These are phyloP conservation scores for Calonectria multiphialidica DNA, from an alignment of 2,329 filamentous ascomycete species.

Conservation along the genomic window DNA sequence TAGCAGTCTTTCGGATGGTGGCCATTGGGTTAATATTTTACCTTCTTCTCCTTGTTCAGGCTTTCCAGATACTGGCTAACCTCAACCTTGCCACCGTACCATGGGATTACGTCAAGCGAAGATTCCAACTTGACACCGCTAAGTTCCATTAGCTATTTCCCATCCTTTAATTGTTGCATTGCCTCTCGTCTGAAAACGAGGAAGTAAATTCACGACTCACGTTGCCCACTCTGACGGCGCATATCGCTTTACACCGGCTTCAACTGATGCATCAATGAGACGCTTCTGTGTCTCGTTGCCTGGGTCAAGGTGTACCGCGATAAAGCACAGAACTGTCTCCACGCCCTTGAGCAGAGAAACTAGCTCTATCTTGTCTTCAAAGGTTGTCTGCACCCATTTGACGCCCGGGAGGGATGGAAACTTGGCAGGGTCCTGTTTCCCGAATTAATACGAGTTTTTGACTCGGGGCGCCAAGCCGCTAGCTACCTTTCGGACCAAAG, in stretches of 20 bases:
- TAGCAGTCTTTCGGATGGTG: not conserved
- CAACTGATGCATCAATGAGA: conserved; percentile 70
- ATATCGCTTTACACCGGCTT: conserved; percentile 71
- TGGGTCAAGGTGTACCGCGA: conserved; percentile 50
- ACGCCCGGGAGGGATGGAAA: conserved; percentile 42
- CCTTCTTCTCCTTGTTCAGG: conserved; percentile 60
- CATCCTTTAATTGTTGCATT: not conserved
- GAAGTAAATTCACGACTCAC: conserved; percentile 38
- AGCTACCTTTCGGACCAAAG: conserved; percentile 26
- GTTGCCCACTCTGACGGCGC: conserved; percentile 69
- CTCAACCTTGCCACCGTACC: conserved; percentile 63
- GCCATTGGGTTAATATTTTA: conserved; percentile 23
- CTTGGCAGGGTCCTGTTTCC: conserved; percentile 16
- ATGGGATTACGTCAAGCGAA: conserved; percentile 53
- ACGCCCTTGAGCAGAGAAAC: conserved; percentile 54
- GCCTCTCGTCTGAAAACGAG: not conserved
- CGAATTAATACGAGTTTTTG: not conserved
- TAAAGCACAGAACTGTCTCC: conserved; percentile 64
- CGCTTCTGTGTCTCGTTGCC: conserved; percentile 59
- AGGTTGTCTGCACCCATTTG: conserved; percentile 57
- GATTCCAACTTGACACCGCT: conserved; percentile 20
- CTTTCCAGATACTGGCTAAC: conserved; percentile 62
- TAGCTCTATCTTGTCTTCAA: conserved; percentile 53
- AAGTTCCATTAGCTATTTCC: not conserved
- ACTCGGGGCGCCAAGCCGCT: not conserved